Base-by-base conservation (phyloP, 2,329 filamentous ascomycete genomes). In the Hymenoscyphus scutula region DNA sequence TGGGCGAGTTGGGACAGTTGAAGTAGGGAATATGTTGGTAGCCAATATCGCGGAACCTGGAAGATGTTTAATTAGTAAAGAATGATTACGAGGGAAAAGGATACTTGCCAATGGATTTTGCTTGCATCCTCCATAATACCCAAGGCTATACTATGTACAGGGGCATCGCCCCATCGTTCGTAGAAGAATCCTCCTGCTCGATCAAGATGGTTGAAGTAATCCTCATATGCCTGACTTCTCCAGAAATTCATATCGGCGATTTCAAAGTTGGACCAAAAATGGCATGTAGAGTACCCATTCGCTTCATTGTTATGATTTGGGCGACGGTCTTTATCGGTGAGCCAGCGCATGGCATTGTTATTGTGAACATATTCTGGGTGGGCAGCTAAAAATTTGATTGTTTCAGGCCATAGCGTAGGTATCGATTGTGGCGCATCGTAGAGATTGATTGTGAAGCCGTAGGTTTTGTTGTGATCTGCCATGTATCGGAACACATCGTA, bases 231-330 rank as follows among this genome's bases (percentile, higher is more conserved):
- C 75, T 93, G 86, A 73, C 92, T 91, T 56, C 95, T 83, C 91
- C 92, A 99, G 77, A 99, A 97, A 66, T 85, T 85, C 84, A 99
- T 85, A 76, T 97, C 92, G 55, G 85, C 94, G 71, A 99, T 94
- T 77, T 99, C 95, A 71, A 99, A 99, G 77, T 99, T 99, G 72
- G 89, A 95, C 95, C 95, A 99, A 81, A 99, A 99, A 77, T 99
- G 95, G 76, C 95, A 99, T 2, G 95, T 98, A 37, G 92, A 96
- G 80, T 97, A 99, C 37, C 95, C 95, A 71, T 96, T 90, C 6
- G 94, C 94, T 66, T 88, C 86, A 60, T 82, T 75, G 73, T 92
- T 91, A 76, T 96, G 90, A 15, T 91, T 85, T 0, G 94, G 93
- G 56, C 95, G 85, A 56, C 88, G 84, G 61, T 82, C 77, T 65